Evolutionary conservation across 2,329 filamentous ascomycete species (phyloP).

Genomic region (Neurospora sp.): DNA sequence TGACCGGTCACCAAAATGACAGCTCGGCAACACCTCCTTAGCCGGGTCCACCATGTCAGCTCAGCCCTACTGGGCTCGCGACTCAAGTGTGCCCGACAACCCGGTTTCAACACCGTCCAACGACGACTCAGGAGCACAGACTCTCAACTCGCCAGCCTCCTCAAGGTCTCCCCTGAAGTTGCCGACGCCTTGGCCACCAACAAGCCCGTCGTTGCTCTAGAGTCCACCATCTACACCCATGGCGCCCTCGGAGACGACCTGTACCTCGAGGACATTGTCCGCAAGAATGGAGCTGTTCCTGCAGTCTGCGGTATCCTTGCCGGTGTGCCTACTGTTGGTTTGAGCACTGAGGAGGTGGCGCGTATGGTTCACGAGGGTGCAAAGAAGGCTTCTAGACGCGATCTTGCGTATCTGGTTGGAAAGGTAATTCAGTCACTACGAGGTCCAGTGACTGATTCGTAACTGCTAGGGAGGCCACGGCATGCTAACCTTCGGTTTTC

Average conservation of each 20-base stretch:
- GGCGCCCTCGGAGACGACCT: constrained; percentile 64
- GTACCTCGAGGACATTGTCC: constrained; percentile 70
- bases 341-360: constrained; percentile 61
- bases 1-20: neutral
- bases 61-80: neutral
- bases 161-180: constrained; percentile 75
- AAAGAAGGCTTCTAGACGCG: constrained; percentile 76
- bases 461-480: neutral
- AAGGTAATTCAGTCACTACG: constrained; percentile 41
- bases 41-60: neutral
- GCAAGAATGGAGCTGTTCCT: constrained; percentile 70
- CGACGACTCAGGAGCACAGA: neutral
- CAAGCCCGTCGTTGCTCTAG: constrained; percentile 81
- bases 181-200: constrained; percentile 61
- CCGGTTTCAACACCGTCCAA: neutral
- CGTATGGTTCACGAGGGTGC: constrained; percentile 63
- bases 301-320: constrained; percentile 85
- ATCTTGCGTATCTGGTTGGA: constrained; percentile 73
- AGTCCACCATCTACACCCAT: constrained; percentile 96
- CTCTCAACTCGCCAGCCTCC: constrained; percentile 30
- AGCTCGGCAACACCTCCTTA: neutral
- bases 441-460: neutral
- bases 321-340: constrained; percentile 72
- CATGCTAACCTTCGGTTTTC: neutral
- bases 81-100: neutral